Percentiles rank a stretch among this genome's conserved stretches.
Conservation (phyloP, 2,329 filamentous ascomycete genomes). For the Aspergillus flavus region DNA sequence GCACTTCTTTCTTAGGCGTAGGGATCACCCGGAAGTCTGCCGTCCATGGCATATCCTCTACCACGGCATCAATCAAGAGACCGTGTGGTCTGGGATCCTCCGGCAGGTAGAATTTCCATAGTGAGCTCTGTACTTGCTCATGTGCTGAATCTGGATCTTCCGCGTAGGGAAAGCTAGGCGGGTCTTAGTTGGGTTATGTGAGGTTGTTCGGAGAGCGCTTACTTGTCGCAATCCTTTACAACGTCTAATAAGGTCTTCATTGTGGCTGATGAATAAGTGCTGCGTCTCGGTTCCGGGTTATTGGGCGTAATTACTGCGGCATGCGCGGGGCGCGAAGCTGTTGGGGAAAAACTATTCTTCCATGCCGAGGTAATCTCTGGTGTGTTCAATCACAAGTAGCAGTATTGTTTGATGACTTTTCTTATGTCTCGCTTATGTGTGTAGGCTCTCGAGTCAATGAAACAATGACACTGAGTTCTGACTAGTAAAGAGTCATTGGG, state of each 20-base stretch:
- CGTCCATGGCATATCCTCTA: conserved; percentile 16
- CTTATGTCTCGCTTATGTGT: too few relatives aligned
- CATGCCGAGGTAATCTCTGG: neutral
- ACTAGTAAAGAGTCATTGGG: too few relatives aligned
- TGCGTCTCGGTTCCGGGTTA: neutral
- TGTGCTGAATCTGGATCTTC: conserved; percentile 9
- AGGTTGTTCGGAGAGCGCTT: neutral
- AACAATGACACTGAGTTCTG: neutral
- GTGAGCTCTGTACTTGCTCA: neutral
- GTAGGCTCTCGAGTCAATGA: too few relatives aligned
- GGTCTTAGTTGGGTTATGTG: neutral
- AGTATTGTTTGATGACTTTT: too few relatives aligned
- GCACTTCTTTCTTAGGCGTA: conserved; percentile 5
- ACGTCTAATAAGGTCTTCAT: conserved; percentile 4
- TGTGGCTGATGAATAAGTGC: neutral
- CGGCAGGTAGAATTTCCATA: conserved; percentile 16
- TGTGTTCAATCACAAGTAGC: neutral
- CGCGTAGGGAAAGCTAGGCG: conserved; percentile 10
- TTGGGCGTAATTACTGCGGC: neutral
- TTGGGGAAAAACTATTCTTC: neutral
- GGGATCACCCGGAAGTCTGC: conserved; percentile 7
- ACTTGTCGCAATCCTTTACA: conserved; percentile 12
- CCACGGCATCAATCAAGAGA: conserved; percentile 6
- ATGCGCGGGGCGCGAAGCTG: neutral
- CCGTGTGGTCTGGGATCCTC: conserved; percentile 13